Evolutionary conservation across 495 filamentous ascomycete species (phyloP).

Genomic region (Diplogelasinospora grovesii): DNA sequence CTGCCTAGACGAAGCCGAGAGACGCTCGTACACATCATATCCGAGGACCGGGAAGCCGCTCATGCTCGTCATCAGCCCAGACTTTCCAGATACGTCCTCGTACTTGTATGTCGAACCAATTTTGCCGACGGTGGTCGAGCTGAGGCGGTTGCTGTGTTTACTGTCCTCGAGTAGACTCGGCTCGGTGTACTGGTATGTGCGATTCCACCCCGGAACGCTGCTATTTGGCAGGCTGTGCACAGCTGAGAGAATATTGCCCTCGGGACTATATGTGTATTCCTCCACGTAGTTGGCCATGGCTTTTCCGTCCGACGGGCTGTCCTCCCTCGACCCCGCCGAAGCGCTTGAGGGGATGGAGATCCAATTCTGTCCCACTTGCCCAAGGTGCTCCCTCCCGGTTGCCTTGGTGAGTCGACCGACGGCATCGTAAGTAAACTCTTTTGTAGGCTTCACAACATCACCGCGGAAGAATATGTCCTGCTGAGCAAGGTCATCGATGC

Average conservation of each 20-base stretch:
- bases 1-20: constrained; percentile 10
- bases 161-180: constrained; percentile 1
- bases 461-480: constrained; percentile 6
- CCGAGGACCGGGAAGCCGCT: constrained; percentile 2
- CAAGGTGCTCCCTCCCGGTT: constrained; percentile 27
- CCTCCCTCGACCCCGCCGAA: not conserved
- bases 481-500: not conserved
- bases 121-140: not conserved
- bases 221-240: constrained; percentile 3
- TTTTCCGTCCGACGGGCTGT: not conserved
- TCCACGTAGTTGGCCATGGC: constrained; percentile 15
- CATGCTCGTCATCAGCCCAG: constrained; percentile 22
- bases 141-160: constrained; percentile 1
- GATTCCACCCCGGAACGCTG: constrained; percentile 7
- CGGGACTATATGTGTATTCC: constrained; percentile 17
- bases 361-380: constrained; percentile 4
- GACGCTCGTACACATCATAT: constrained; percentile 21
- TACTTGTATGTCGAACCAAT: constrained; percentile 16
- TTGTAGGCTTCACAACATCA: constrained; percentile 11
- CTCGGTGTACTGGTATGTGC: constrained; percentile 11
- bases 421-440: constrained; percentile 28
- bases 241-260: constrained; percentile 15
- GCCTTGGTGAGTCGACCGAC: constrained; percentile 25
- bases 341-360: constrained; percentile 1
- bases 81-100: constrained; percentile 4